Percentiles rank a stretch among this genome's conserved stretches.
Evolutionary conservation across 345 rosid species (phyloP).

Genomic region (Syzygium oleosum): DNA sequence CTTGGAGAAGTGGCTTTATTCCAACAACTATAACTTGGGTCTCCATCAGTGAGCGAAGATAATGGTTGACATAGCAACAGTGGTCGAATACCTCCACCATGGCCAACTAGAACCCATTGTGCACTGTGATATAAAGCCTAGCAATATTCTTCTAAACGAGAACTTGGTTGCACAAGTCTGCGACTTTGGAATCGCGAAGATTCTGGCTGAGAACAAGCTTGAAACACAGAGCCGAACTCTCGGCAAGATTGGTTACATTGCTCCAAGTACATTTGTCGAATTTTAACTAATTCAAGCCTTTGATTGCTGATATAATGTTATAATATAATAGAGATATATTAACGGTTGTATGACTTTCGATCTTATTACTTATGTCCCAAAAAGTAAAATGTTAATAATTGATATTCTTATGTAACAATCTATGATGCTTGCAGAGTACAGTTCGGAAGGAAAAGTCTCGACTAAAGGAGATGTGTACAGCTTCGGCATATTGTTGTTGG

Average conservation of each 20-base stretch:
- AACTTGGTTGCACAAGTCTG: not conserved
- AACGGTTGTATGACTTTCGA: not conserved
- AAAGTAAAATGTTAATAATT: too few relatives aligned
- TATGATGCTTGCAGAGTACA: not conserved
- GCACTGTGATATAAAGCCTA: not conserved
- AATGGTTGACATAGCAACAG: not conserved
- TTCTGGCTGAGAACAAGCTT: not conserved
- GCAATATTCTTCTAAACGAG: not conserved
- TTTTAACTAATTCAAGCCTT: not conserved
- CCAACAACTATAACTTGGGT: not conserved
- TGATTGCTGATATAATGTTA: not conserved
- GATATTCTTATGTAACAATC: too few relatives aligned
- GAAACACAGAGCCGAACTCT: not conserved
- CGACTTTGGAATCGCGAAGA: not conserved
- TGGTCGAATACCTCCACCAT: not conserved
- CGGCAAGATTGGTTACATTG: not conserved
- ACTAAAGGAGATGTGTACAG: not conserved
- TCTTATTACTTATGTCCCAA: too few relatives aligned
- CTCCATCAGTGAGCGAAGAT: not conserved
- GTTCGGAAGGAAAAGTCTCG: not conserved
- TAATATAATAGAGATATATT: not conserved
- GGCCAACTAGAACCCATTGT: not conserved
- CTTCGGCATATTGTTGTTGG: not conserved
- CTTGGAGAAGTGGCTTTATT: slow-evolving; percentile 4
- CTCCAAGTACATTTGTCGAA: not conserved